Conservation (phyloP, 495 filamentous ascomycete genomes). For the Geopyxis carbonaria region DNA sequence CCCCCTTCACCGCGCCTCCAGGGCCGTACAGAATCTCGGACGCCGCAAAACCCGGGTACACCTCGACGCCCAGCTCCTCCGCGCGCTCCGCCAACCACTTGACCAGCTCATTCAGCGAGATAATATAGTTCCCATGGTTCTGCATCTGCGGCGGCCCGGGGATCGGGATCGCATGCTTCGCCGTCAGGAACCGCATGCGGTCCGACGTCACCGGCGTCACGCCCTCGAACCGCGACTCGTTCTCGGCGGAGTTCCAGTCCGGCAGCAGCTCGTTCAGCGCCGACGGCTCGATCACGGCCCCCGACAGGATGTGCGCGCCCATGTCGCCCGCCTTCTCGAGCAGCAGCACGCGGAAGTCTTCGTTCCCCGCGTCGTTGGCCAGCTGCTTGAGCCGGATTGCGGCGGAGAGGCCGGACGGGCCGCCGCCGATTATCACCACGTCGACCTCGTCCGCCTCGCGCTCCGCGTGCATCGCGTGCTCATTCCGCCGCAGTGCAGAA, state of each 20-base stretch:
- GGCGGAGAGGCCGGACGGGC: constrained; percentile 78
- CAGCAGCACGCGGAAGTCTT: constrained; percentile 81
- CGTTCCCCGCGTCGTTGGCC: constrained; percentile 86
- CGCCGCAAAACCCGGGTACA: constrained; percentile 91
- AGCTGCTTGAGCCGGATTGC: constrained; percentile 93
- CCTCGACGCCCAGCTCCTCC: constrained; percentile 94
- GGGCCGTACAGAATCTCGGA: constrained; percentile 74
- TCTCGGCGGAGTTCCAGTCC: constrained; percentile 79
- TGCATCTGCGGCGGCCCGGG: constrained; percentile 93
- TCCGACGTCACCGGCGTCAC: constrained; percentile 68
- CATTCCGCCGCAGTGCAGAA: too few relatives aligned
- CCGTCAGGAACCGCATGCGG: constrained; percentile 89
- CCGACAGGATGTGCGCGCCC: constrained; percentile 87
- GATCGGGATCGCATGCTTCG: constrained; percentile 56
- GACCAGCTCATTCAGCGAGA: constrained; percentile 81
- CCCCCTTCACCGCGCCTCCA: constrained; percentile 66
- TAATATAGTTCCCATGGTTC: constrained; percentile 94
- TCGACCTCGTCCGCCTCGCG: constrained; percentile 87
- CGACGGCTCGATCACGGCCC: constrained; percentile 83
- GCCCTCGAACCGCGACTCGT: constrained; percentile 66
- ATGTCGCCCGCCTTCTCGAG: constrained; percentile 93
- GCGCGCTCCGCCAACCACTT: constrained; percentile 93
- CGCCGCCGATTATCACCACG: constrained; percentile 89
- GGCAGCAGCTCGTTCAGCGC: constrained; percentile 82
- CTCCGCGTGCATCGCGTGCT: too few relatives aligned